Evolutionary conservation across 1,284 basidiomycete genomes (phyloP).

Genomic region (Exobasidium cylindrosporum): DNA sequence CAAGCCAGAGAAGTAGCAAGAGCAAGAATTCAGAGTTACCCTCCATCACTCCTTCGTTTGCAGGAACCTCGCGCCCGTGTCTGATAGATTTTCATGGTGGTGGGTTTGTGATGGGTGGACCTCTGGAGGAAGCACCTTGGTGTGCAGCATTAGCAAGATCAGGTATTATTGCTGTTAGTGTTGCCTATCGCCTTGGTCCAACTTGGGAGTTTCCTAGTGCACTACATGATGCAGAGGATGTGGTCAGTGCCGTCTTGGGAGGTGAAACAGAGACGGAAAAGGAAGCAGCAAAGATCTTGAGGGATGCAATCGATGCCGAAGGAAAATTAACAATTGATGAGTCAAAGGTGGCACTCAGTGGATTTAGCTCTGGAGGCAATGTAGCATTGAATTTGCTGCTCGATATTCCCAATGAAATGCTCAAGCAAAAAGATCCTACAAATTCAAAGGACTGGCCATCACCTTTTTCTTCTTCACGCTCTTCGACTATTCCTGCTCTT

Average conservation of each 20-base stretch:
- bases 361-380: conserved; percentile 18
- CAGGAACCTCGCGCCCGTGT: conserved; percentile 16
- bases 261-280: conserved; percentile 1
- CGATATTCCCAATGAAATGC: conserved; percentile 3
- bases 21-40: conserved; percentile 2
- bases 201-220: conserved; percentile 14
- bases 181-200: conserved; percentile 29
- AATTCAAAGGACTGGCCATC: conserved; percentile 16
- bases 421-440: background rate
- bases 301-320: background rate
- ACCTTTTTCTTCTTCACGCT: conserved; percentile 6
- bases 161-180: conserved; percentile 31
- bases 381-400: conserved; percentile 18
- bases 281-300: background rate
- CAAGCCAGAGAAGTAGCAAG: conserved; percentile 2
- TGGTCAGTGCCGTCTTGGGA: conserved; percentile 9
- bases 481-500: conserved; percentile 21
- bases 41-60: background rate
- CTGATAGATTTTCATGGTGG: conserved; percentile 45
- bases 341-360: conserved; percentile 3
- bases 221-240: conserved; percentile 19
- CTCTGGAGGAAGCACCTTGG: conserved; percentile 35
- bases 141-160: conserved; percentile 23
- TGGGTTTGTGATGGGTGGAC: conserved; percentile 39
- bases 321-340: conserved; percentile 11